phyloP scores from a whole-genome alignment of 352 stramenopile genomes.

The Phytophthora sp. region DNA sequence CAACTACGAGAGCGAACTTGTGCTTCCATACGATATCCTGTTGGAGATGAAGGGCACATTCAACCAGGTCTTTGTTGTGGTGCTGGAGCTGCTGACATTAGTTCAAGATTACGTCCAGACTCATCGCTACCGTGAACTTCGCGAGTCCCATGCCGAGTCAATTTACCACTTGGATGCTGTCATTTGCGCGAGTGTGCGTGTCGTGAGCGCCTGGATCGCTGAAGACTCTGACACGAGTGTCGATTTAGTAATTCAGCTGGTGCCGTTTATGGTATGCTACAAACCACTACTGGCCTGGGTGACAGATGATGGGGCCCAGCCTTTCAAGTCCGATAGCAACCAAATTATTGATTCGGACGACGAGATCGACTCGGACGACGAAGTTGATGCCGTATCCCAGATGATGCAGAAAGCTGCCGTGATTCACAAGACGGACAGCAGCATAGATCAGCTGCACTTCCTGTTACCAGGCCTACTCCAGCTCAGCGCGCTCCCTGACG shows the following conservation, averaged over 20 bases:
- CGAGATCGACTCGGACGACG: conserved; percentile 77
- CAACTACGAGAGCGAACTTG: conserved; percentile 43
- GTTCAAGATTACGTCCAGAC: conserved; percentile 76
- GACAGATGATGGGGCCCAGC: conserved; percentile 15
- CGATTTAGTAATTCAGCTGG: conserved; percentile 66
- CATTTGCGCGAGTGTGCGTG: conserved; percentile 76
- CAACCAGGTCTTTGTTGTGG: conserved; percentile 69
- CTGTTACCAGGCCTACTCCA: conserved; percentile 82
- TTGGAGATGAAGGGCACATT: conserved; percentile 80
- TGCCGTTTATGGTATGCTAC: conserved; percentile 87
- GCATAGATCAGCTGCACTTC: conserved; percentile 83
- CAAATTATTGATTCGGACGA: conserved; percentile 65
- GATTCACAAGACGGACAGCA: conserved; percentile 38
- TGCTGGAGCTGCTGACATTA: conserved; percentile 74
- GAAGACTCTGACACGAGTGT: conserved; percentile 82
- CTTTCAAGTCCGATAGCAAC: conserved; percentile 13
- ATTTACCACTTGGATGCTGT: conserved; percentile 72
- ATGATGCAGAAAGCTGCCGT: conserved; percentile 45
- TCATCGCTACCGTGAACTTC: conserved; percentile 63
- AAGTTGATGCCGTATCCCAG: conserved; percentile 54
- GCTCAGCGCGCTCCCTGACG: conserved; percentile 69
- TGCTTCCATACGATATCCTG: conserved; percentile 74
- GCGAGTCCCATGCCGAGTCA: conserved; percentile 33
- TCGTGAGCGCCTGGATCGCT: conserved; percentile 83
- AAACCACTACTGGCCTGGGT: conserved; percentile 40